phyloP scores from a whole-genome alignment of 2,329 filamentous ascomycete species.

The Conoideocrella luteorostrata region DNA sequence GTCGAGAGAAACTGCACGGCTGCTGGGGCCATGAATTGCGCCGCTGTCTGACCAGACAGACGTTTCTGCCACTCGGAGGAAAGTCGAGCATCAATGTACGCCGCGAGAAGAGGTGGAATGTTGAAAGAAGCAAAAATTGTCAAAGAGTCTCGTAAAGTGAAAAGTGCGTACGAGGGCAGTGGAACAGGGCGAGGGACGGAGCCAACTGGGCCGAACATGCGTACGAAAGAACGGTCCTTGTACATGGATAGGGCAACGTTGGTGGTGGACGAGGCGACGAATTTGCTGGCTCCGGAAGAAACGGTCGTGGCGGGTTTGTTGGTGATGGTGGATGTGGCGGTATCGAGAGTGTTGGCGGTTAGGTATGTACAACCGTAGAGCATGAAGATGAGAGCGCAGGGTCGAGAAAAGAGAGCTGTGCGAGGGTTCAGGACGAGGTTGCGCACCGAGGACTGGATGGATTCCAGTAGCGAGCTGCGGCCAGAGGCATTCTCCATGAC shows the following conservation, averaged over 20 bases:
- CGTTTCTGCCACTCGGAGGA: conserved; percentile 37
- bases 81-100: conserved; percentile 52
- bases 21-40: conserved; percentile 77
- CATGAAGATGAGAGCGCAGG: conserved; percentile 62
- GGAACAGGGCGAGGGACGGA: conserved; percentile 53
- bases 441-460: conserved; percentile 51
- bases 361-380: conserved; percentile 87
- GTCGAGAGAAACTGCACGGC: conserved; percentile 73
- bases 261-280: conserved; percentile 69
- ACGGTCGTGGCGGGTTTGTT: conserved; percentile 53
- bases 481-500: conserved; percentile 81
- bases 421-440: conserved; percentile 55
- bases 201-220: conserved; percentile 65
- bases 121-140: conserved; percentile 94
- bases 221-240: conserved; percentile 82
- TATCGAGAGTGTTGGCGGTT: conserved; percentile 83
- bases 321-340: conserved; percentile 58
- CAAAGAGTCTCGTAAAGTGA: conserved; percentile 74
- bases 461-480: conserved; percentile 50
- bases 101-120: conserved; percentile 71
- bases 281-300: conserved; percentile 72
- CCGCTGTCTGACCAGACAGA: conserved; percentile 52
- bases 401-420: conserved; percentile 54
- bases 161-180: conserved; percentile 66
- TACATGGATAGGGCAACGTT: conserved; percentile 84